Base-by-base conservation (phyloP, 2,329 filamentous ascomycete species). In the Fusarium coffeatum region DNA sequence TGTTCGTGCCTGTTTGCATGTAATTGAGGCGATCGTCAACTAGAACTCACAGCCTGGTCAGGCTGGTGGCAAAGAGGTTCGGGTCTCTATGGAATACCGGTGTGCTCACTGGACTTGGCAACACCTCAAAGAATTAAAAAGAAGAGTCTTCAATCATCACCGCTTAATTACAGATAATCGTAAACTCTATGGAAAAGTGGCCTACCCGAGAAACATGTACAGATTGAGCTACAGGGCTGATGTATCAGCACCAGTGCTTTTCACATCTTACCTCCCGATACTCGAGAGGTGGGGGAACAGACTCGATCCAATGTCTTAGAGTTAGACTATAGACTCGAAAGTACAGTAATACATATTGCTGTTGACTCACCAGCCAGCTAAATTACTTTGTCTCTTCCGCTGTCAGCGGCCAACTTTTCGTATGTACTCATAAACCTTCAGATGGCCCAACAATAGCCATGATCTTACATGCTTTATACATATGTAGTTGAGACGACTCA, bases 1-100 rank as follows among this genome's bases (percentile, higher is more conserved):
- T 73, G 69, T 61, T 66, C 61, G 53, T 66, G 61, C 58, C 48
- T 54, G 50, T 55, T 55, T 46, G 59, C 34, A 37, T 27, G 37
- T 55, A 28, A 64, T 37, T 47, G 42, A 54, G 32, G 23, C 46
- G 34, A 41, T 48, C 20, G 32, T 55, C 42, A 16, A 60, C 16
- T 34, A 63, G 25, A 42, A 25, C 37, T 48, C 13, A 20, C 15
- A 64, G n/a, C 22, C 28, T 20, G 18, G 13, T 34, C 42, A 30
- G 25, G 18, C 23, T 34, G 23, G 28, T 25, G 22, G 25, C n/a
- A 25, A 61, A 40, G 43, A 20, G 27, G 16, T 12, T 20, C 50
- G 7, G 22, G 13, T n/a, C 49, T 51, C 20, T 15, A 43, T 23
- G 15, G 20, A 27, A 25, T 20, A 51, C 32, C 23, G 18, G 48